Conservation (phyloP, 805 yeast species). For the Candida taoyuanica region DNA sequence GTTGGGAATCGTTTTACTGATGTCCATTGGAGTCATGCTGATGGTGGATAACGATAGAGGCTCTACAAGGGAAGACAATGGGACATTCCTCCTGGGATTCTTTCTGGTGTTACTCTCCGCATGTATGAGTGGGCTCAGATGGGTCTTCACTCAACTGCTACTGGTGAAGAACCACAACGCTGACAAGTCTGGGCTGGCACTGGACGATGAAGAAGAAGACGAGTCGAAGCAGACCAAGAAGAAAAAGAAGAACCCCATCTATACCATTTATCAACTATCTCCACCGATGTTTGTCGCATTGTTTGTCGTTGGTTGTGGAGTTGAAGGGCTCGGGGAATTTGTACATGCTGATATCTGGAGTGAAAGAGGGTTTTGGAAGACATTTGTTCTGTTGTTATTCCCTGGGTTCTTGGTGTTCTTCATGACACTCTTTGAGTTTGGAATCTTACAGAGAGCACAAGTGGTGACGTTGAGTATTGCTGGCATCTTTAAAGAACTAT, state of each 20-base stretch:
- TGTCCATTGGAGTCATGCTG: slow-evolving; percentile 81
- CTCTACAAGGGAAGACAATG: slow-evolving; percentile 21
- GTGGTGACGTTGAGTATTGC: slow-evolving; percentile 85
- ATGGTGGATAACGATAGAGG: slow-evolving; percentile 60
- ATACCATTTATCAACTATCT: slow-evolving; percentile 77
- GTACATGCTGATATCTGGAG: slow-evolving; percentile 57
- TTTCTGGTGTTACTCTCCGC: slow-evolving; percentile 72
- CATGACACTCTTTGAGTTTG: slow-evolving; percentile 86
- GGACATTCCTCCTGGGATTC: slow-evolving; percentile 49
- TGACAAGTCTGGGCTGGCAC: slow-evolving; percentile 3
- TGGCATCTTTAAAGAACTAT: slow-evolving; percentile 87
- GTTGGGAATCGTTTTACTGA: slow-evolving; percentile 62
- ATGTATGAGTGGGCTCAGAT: slow-evolving; percentile 81
- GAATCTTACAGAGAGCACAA: slow-evolving; percentile 73
- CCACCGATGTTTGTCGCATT: slow-evolving; percentile 76
- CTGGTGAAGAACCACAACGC: slow-evolving; percentile 51
- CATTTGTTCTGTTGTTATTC: slow-evolving; percentile 55
- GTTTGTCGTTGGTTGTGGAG: slow-evolving; percentile 52
- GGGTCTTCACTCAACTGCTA: slow-evolving; percentile 91
- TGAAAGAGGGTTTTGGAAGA: slow-evolving; percentile 49
- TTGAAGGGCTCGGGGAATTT: slow-evolving; percentile 66
- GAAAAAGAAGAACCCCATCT: slow-evolving; percentile 60
- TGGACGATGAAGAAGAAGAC: neutral
- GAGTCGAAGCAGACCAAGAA: slow-evolving; percentile 1
- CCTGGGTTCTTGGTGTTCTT: slow-evolving; percentile 88